These are phyloP conservation scores for Trichomonas tenax DNA, from an alignment of 208 protist genomes.

Conservation along the genomic window DNA sequence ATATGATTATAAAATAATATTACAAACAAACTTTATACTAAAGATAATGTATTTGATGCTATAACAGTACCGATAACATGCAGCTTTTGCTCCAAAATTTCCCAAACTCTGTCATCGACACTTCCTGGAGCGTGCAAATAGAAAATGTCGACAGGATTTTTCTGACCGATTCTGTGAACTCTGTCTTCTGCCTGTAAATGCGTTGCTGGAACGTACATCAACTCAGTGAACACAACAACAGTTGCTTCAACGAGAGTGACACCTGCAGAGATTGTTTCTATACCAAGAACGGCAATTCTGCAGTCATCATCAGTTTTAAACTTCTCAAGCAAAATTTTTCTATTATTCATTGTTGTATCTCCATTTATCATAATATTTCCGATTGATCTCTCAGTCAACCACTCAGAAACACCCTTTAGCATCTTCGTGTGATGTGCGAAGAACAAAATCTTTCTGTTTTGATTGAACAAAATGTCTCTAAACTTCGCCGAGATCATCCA, in stretches of 20 bases:
- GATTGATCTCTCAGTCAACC: background rate
- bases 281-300: conserved; percentile 21
- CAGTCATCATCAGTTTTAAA: background rate
- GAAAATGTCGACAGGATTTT: background rate
- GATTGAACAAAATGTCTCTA: background rate
- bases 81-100: background rate
- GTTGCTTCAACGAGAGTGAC: conserved; percentile 41
- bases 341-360: background rate
- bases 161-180: background rate
- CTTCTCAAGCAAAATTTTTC: background rate
- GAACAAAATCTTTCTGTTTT: background rate
- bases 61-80: background rate
- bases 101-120: background rate
- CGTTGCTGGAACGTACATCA: conserved; percentile 40
- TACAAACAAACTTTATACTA: background rate
- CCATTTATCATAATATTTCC: background rate
- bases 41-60: background rate
- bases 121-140: background rate
- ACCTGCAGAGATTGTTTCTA: background rate
- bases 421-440: background rate
- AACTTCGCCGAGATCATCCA: background rate
- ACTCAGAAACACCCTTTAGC: background rate
- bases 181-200: conserved; percentile 44
- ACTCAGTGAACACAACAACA: conserved; percentile 45
- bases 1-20: too few species aligned